Conservation (phyloP, 768 basidiomycete species). For the Coprinopsis strossmayeri region DNA sequence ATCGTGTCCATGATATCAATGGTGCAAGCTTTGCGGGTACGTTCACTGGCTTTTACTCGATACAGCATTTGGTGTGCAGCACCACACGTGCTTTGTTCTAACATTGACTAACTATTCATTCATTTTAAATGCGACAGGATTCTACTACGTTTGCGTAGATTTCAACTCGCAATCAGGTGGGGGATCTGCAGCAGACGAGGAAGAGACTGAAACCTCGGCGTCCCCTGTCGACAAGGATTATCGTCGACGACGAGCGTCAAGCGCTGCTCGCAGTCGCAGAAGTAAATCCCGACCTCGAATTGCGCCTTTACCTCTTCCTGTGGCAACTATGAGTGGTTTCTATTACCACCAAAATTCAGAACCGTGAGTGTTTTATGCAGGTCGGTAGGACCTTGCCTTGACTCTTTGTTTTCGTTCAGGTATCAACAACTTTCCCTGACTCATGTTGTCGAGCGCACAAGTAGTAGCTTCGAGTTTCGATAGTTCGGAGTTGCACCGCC, state of each 20-base stretch:
- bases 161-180: slow-evolving; percentile 55
- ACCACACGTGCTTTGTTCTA: neutral
- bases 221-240: slow-evolving; percentile 13
- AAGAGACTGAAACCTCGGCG: slow-evolving; percentile 26
- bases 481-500: too few species aligned
- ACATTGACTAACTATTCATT: slow-evolving; percentile 9
- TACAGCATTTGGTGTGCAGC: neutral
- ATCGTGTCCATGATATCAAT: slow-evolving; percentile 88
- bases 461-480: slow-evolving; percentile 83
- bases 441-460: slow-evolving; percentile 69
- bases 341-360: slow-evolving; percentile 93
- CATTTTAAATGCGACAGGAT: slow-evolving; percentile 45
- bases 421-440: slow-evolving; percentile 85
- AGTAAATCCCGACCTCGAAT: slow-evolving; percentile 31
- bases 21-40: slow-evolving; percentile 92
- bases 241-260: slow-evolving; percentile 40
- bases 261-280: slow-evolving; percentile 31
- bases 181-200: slow-evolving; percentile 25
- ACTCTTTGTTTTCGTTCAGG: slow-evolving; percentile 35
- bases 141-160: slow-evolving; percentile 94
- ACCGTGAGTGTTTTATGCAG: slow-evolving; percentile 51
- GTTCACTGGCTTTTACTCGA: slow-evolving; percentile 16
- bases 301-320: slow-evolving; percentile 41
- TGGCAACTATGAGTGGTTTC: slow-evolving; percentile 82
- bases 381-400: too few species aligned